These are phyloP conservation scores for Cercospora sp. DNA, from an alignment of 2,329 filamentous ascomycete species.

Conservation along the genomic window DNA sequence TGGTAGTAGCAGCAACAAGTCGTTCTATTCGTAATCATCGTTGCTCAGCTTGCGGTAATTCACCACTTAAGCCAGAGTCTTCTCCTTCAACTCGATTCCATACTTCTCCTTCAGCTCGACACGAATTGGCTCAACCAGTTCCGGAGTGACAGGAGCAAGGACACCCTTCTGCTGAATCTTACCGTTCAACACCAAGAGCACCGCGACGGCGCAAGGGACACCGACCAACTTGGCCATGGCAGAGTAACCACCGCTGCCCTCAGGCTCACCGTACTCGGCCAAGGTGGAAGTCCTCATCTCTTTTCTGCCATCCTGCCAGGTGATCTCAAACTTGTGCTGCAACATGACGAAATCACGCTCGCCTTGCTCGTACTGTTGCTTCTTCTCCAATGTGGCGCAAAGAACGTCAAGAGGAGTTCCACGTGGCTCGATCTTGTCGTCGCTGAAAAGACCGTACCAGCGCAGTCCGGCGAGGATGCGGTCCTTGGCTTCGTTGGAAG, in stretches of 20 bases:
- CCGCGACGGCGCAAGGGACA: constrained; percentile 72
- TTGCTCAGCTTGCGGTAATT: neutral
- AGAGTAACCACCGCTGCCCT: constrained; percentile 63
- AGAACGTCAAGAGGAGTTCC: constrained; percentile 88
- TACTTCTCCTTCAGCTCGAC: constrained; percentile 59
- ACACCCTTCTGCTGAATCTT: constrained; percentile 50
- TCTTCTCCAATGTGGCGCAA: constrained; percentile 83
- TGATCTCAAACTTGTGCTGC: constrained; percentile 81
- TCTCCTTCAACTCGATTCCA: constrained; percentile 71
- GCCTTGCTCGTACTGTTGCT: constrained; percentile 81
- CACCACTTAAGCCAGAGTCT: constrained; percentile 50
- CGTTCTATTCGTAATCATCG: constrained; percentile 1
- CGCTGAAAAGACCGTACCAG: constrained; percentile 71
- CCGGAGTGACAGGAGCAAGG: constrained; percentile 72
- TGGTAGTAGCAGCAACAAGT: neutral
- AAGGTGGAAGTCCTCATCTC: constrained; percentile 81
- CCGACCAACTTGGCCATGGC: constrained; percentile 84
- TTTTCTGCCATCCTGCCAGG: constrained; percentile 74
- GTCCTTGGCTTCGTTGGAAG: constrained; percentile 65
- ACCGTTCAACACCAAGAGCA: constrained; percentile 47
- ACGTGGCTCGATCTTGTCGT: constrained; percentile 67
- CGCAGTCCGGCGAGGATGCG: constrained; percentile 70
- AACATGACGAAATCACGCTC: constrained; percentile 83
- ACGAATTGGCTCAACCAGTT: constrained; percentile 72
- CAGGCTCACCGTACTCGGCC: constrained; percentile 76